These are phyloP conservation scores for Penicillium dipodomyicola DNA, from an alignment of 495 filamentous ascomycete genomes.

Conservation along the genomic window DNA sequence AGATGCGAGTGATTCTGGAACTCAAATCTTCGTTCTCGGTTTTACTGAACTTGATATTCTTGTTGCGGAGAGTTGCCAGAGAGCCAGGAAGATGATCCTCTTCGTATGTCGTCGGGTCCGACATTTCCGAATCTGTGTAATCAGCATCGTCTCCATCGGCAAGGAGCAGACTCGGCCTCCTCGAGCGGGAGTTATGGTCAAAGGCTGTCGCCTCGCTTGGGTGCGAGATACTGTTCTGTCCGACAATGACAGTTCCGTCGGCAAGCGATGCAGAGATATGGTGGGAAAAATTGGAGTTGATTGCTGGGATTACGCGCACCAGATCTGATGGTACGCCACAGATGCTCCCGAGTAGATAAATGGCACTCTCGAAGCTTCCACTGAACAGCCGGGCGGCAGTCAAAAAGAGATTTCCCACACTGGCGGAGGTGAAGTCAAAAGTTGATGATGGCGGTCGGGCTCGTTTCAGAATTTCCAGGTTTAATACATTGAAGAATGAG, in stretches of 20 bases:
- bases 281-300: slow-evolving; percentile 90
- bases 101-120: slow-evolving; percentile 50
- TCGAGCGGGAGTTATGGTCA: slow-evolving; percentile 32
- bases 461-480: slow-evolving; percentile 88
- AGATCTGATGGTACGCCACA: slow-evolving; percentile 67
- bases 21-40: slow-evolving; percentile 66
- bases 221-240: slow-evolving; percentile 91
- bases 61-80: slow-evolving; percentile 72
- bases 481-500: slow-evolving; percentile 81
- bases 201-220: slow-evolving; percentile 60
- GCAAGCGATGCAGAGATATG: slow-evolving; percentile 83
- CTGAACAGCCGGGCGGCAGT: slow-evolving; percentile 80
- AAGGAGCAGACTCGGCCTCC: slow-evolving; percentile 39
- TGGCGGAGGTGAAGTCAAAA: slow-evolving; percentile 86
- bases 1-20: slow-evolving; percentile 75
- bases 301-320: slow-evolving; percentile 78
- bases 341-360: slow-evolving; percentile 78
- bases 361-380: slow-evolving; percentile 76
- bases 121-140: slow-evolving; percentile 65
- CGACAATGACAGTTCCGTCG: slow-evolving; percentile 77
- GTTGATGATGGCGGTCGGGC: slow-evolving; percentile 68
- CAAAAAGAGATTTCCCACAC: slow-evolving; percentile 91
- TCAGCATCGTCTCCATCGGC: slow-evolving; percentile 51
- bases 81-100: slow-evolving; percentile 88
- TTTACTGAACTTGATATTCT: slow-evolving; percentile 79